Conservation (phyloP, 805 yeast species). For the Zygosaccharomyces gambellarensis region DNA sequence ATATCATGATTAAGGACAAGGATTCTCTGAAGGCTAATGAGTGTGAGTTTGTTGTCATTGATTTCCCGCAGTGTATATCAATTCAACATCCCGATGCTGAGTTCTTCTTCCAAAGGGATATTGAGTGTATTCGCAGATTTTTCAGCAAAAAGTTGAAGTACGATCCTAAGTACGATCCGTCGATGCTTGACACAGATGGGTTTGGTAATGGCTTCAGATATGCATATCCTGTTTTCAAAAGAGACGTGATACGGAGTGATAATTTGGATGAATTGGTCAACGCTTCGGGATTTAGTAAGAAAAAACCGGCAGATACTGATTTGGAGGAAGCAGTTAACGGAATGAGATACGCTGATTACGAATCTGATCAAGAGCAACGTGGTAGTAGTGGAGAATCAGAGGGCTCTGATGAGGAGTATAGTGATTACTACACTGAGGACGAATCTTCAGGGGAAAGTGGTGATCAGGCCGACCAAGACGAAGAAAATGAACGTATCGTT, state of each 20-base stretch:
- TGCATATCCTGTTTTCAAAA: slow-evolving; percentile 70
- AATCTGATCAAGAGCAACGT: slow-evolving; percentile 27
- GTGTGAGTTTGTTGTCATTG: slow-evolving; percentile 82
- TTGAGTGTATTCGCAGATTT: slow-evolving; percentile 79
- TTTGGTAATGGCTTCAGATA: slow-evolving; percentile 74
- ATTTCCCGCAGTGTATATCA: slow-evolving; percentile 97
- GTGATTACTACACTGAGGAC: slow-evolving; percentile 29
- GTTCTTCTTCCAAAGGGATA: slow-evolving; percentile 85
- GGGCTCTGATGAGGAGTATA: slow-evolving; percentile 45
- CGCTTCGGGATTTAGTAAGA: slow-evolving; percentile 79
- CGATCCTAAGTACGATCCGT: slow-evolving; percentile 58
- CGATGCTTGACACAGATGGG: slow-evolving; percentile 75
- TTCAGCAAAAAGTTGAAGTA: slow-evolving; percentile 75
- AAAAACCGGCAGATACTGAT: slow-evolving; percentile 51
- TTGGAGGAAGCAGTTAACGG: slow-evolving; percentile 69
- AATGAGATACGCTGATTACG: slow-evolving; percentile 48
- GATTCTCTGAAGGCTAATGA: slow-evolving; percentile 38
- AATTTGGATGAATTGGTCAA: slow-evolving; percentile 79
- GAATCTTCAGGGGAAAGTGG: slow-evolving; percentile 32
- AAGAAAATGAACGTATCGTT: slow-evolving; percentile 57
- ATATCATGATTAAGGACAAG: slow-evolving; percentile 72
- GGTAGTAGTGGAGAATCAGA: slow-evolving; percentile 48
- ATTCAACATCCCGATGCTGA: slow-evolving; percentile 88
- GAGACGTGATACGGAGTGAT: slow-evolving; percentile 67
- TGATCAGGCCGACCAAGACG: slow-evolving; percentile 30